A percentile compares a stretch with the other conserved stretches of the same genome.
Conservation (phyloP, 768 basidiomycete genomes). For the Boletus sp. region DNA sequence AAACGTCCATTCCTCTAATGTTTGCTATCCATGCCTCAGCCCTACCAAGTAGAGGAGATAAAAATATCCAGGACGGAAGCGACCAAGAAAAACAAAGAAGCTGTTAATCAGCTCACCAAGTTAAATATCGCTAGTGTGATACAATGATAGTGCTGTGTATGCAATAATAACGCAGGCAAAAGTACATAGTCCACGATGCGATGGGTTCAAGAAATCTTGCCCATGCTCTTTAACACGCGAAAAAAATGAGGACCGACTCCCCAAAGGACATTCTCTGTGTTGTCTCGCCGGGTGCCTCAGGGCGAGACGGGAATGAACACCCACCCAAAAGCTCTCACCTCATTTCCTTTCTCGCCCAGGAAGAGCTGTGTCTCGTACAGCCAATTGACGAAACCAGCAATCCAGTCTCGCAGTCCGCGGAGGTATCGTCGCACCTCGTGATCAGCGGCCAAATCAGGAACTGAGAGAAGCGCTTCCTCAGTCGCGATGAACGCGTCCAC, state of each 20-base stretch:
- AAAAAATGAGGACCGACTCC: background rate
- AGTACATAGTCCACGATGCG: background rate
- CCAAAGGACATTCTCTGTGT: background rate
- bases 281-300: background rate
- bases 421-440: constrained; percentile 38
- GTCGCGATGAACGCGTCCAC: constrained; percentile 27
- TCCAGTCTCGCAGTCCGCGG: constrained; percentile 51
- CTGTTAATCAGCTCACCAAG: background rate
- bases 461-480: constrained; percentile 20
- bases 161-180: background rate
- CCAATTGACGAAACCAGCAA: constrained; percentile 62
- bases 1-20: background rate
- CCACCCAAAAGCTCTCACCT: constrained; percentile 62
- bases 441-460: constrained; percentile 12
- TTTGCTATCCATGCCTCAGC: background rate
- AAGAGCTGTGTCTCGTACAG: constrained; percentile 60
- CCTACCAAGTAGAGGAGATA: too few species aligned
- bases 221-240: background rate
- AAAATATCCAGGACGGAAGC: background rate
- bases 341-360: constrained; percentile 53
- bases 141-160: background rate
- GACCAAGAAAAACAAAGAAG: background rate
- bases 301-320: constrained; percentile 42
- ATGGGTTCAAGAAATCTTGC: constrained; percentile 8
- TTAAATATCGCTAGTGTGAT: background rate